Base-by-base conservation (phyloP, 306 rosid species). In the Glycine tomentella region DNA sequence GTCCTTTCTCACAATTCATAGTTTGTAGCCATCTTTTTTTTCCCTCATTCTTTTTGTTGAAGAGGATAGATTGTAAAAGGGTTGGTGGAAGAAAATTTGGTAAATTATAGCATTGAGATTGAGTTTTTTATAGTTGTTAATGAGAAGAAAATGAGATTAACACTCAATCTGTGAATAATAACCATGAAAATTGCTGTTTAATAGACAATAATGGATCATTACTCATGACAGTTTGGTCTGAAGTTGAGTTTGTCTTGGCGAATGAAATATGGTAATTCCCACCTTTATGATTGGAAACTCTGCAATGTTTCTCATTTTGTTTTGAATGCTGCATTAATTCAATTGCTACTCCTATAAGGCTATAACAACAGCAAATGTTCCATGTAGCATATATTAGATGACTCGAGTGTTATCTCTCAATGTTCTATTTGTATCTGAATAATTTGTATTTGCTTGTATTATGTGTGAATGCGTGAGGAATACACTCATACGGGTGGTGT, bases 21-120 rank as follows among this genome's bases (percentile, higher is more conserved):
- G 70, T 81, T 70, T 85, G 90, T 85, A 65, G 82, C 74, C 77
- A 74, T 81, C 78, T 84, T 51, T 25, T 25, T 25, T 63, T 84
- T 69, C 79, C 79, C 80, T 59, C 73, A 53, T 74, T 72, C 59
- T 80, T 84, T 81, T 78, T 72, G 66, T 80, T 77, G 83, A 85
- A 81, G 82, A 78, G 83, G 86, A 53, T 75, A 73, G 80, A 87
- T 84, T 88, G 90, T 87, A 79, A 63, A 77, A 92, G 82, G 75
- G 81, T 80, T 84, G 87, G 75, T 34, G 59, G 69, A 74, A 76
- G 79, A 82, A 77, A 56, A 49, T 34, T 56, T 81, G 84, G 72
- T 70, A 69, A 74, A 51, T 50, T 59, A 48, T 87, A 79, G 82
- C 57, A 70, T 49, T 72, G 70, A 52, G 74, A 56, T 84, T 76